Evolutionary conservation across 768 basidiomycete genomes (phyloP).

Genomic region (Xerocomus spinulosus): DNA sequence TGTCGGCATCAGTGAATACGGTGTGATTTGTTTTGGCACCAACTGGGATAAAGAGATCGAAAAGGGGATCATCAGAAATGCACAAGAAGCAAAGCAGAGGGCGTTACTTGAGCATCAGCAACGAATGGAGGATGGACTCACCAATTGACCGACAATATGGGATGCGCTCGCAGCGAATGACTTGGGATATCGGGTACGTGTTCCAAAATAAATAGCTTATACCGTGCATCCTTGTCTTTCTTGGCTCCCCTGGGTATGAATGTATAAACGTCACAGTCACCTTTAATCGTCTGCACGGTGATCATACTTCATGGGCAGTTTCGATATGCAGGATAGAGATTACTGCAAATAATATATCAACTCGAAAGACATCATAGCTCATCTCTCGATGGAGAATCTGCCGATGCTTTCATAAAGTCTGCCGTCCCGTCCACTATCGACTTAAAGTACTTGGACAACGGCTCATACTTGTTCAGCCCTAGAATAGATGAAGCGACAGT

Average conservation of each 20-base stretch:
- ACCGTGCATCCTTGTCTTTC: too few relatives aligned
- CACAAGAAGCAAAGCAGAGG: conserved; percentile 30
- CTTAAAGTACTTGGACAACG: conserved; percentile 69
- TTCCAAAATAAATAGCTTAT: neutral
- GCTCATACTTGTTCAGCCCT: conserved; percentile 73
- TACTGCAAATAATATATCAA: neutral
- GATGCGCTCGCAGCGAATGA: neutral
- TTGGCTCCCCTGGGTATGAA: too few relatives aligned
- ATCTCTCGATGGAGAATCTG: conserved; percentile 32
- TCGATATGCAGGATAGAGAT: neutral
- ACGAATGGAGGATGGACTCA: conserved; percentile 9
- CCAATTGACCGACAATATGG: too few relatives aligned
- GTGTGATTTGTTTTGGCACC: conserved; percentile 51
- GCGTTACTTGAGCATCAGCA: conserved; percentile 20
- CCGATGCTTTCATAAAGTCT: conserved; percentile 43
- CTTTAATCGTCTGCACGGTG: neutral
- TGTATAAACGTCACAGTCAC: too few relatives aligned
- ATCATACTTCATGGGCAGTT: neutral
- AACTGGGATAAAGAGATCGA: conserved; percentile 45
- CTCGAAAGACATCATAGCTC: conserved; percentile 22
- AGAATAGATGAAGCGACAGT: neutral
- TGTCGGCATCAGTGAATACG: conserved; percentile 67
- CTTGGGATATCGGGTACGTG: neutral
- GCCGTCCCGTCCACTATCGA: conserved; percentile 65
- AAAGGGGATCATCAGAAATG: conserved; percentile 37